phyloP scores from a whole-genome alignment of 2,329 filamentous ascomycete species.

The Phaeosphaeriaceae sp. region DNA sequence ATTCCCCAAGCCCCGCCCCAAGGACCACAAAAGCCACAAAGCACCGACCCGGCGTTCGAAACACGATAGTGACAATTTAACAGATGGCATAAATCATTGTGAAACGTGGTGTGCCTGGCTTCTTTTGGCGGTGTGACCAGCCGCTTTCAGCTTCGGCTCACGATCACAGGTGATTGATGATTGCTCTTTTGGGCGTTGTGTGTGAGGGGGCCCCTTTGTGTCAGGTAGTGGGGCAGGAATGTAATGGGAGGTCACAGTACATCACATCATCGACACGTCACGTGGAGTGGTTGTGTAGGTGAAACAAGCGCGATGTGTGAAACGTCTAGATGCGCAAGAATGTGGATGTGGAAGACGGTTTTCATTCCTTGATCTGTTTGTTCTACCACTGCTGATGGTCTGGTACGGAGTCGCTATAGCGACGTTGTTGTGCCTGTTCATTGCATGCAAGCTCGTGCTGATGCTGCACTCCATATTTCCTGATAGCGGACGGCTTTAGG shows the following conservation, averaged over 20 bases:
- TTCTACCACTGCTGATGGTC: not conserved
- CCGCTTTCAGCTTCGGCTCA: not conserved
- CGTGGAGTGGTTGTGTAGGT: not conserved
- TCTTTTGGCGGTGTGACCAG: not conserved
- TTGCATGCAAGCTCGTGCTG: not conserved
- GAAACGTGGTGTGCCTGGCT: not conserved
- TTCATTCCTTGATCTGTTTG: no score
- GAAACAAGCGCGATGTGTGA: not conserved
- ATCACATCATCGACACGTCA: not conserved
- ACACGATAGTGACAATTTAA: not conserved
- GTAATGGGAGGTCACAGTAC: not conserved
- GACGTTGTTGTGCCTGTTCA: not conserved
- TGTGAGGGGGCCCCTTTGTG: not conserved
- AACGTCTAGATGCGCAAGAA: not conserved
- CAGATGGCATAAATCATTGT: not conserved
- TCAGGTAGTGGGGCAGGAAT: not conserved
- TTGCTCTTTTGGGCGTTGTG: not conserved
- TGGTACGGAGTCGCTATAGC: not conserved
- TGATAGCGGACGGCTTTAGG: conserved; percentile 4
- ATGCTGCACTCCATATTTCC: not conserved
- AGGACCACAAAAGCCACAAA: no score
- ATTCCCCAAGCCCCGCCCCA: not conserved
- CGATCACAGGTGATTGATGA: not conserved
- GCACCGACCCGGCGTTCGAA: not conserved
- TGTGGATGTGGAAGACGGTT: not conserved